Evolutionary conservation across 2,329 filamentous ascomycete species (phyloP).

Genomic region (Aspergillus sp.): DNA sequence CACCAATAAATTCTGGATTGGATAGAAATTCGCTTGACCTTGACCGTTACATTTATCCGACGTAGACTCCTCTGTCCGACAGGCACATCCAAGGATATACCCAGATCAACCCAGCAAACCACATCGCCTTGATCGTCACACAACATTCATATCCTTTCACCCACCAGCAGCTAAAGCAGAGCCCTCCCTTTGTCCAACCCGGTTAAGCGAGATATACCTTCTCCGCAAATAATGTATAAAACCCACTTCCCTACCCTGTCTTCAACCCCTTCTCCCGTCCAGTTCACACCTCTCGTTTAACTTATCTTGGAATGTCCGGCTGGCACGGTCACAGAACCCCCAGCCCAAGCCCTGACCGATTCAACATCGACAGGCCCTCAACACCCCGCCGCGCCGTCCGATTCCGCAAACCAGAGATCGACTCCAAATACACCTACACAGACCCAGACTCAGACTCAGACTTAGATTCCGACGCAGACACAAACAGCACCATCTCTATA

Average conservation of each 20-base stretch:
- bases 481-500: neutral
- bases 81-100: neutral
- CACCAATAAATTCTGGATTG: neutral
- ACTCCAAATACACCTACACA: neutral
- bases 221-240: neutral
- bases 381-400: neutral
- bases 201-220: neutral
- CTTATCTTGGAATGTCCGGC: neutral
- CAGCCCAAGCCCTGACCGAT: neutral
- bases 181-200: neutral
- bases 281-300: neutral
- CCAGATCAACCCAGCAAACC: slow-evolving; percentile 6
- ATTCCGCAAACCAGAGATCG: too few species aligned
- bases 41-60: neutral
- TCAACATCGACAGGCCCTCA: neutral
- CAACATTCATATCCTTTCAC: neutral
- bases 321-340: neutral
- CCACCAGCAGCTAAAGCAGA: neutral
- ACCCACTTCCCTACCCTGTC: neutral
- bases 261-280: neutral
- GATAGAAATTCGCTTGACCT: neutral
- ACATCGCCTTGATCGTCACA: slow-evolving; percentile 1
- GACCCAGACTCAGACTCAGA: neutral
- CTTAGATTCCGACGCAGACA: neutral
- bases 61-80: neutral